Evolutionary conservation across 1,139 yeast species (phyloP).

Genomic region (Martiniozyma asiatica): DNA sequence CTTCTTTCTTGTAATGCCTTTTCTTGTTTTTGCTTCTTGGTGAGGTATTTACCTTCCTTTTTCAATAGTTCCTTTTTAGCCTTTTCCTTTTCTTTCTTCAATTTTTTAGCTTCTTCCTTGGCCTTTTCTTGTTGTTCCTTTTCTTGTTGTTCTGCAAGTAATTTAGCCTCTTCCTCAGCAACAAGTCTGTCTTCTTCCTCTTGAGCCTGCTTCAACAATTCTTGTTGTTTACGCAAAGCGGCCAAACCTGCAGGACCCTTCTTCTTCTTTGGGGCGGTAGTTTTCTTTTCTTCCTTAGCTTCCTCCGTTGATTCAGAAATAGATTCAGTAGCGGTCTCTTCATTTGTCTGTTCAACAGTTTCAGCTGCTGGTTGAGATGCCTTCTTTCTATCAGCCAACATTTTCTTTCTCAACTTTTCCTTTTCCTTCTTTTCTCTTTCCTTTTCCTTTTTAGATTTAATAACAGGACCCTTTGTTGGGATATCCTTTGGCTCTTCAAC

Average conservation of each 20-base stretch:
- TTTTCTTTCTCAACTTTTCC: slow-evolving; percentile 90
- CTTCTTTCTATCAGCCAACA: slow-evolving; percentile 59
- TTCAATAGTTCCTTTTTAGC: slow-evolving; percentile 68
- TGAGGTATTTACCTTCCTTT: slow-evolving; percentile 83
- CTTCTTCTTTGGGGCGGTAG: slow-evolving; percentile 9
- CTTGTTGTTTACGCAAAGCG: slow-evolving; percentile 74
- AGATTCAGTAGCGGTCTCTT: slow-evolving; percentile 3
- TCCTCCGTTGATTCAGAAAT: slow-evolving; percentile 47
- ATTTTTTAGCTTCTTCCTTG: slow-evolving; percentile 59
- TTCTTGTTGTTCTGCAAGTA: slow-evolving; percentile 48
- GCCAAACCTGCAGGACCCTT: slow-evolving; percentile 68
- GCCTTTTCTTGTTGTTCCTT: slow-evolving; percentile 41
- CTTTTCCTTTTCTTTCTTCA: slow-evolving; percentile 75
- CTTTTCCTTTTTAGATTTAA: slow-evolving; percentile 92
- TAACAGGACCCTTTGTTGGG: slow-evolving; percentile 43
- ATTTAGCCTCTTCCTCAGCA: slow-evolving; percentile 45
- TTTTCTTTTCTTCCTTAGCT: slow-evolving; percentile 40
- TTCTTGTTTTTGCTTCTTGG: slow-evolving; percentile 93
- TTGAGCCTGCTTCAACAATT: slow-evolving; percentile 72
- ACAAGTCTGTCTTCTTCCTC: slow-evolving; percentile 54
- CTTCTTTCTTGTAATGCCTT: slow-evolving; percentile 79
- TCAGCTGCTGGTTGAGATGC: slow-evolving; percentile 21
- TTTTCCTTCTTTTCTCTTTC: slow-evolving; percentile 96
- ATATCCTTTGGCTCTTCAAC: slow-evolving; percentile 25
- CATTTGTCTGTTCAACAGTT: slow-evolving; percentile 12